Percentiles rank a stretch among this genome's conserved stretches.
These are phyloP conservation scores for Knoxdaviesia proteae DNA, from an alignment of 2,329 filamentous ascomycete genomes.

Conservation along the genomic window DNA sequence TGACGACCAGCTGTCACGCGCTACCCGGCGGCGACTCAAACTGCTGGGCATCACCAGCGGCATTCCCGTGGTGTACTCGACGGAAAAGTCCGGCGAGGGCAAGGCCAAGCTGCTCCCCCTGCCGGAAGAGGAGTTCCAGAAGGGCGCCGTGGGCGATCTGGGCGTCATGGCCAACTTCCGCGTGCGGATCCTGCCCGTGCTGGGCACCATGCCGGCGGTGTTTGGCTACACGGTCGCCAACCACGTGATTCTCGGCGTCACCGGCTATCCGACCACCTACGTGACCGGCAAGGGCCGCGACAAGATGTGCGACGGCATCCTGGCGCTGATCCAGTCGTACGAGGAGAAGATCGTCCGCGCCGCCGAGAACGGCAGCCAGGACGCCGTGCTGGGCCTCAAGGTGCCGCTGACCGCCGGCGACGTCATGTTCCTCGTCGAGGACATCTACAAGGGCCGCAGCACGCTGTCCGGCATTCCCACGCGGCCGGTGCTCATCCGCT, in stretches of 20 bases:
- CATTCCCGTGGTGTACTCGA: constrained; percentile 82
- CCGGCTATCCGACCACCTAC: constrained; percentile 73
- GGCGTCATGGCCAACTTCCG: constrained; percentile 83
- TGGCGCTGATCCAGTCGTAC: constrained; percentile 51
- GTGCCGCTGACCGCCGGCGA: constrained; percentile 62
- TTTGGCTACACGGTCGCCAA: constrained; percentile 88
- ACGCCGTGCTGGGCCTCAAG: constrained; percentile 49
- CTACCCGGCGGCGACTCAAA: constrained; percentile 63
- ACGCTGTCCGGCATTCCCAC: constrained; percentile 65
- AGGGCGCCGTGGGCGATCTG: constrained; percentile 69
- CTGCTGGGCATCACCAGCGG: constrained; percentile 59
- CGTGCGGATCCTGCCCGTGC: constrained; percentile 79
- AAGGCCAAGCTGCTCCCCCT: constrained; percentile 81
- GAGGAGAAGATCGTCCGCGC: constrained; percentile 54
- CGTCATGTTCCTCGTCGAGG: constrained; percentile 73
- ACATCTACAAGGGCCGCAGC: constrained; percentile 70
- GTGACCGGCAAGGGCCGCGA: constrained; percentile 61
- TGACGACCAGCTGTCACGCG: constrained; percentile 73
- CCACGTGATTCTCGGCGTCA: constrained; percentile 57
- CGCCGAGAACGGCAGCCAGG: constrained; percentile 8
- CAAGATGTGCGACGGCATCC: constrained; percentile 77
- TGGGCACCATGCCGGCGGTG: constrained; percentile 93
- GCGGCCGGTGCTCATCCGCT: constrained; percentile 59
- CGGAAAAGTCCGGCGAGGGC: constrained; percentile 71
- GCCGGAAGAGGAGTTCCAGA: constrained; percentile 68